phyloP scores from a whole-genome alignment of 495 filamentous ascomycete species.

The Aspergillus mulundensis region DNA sequence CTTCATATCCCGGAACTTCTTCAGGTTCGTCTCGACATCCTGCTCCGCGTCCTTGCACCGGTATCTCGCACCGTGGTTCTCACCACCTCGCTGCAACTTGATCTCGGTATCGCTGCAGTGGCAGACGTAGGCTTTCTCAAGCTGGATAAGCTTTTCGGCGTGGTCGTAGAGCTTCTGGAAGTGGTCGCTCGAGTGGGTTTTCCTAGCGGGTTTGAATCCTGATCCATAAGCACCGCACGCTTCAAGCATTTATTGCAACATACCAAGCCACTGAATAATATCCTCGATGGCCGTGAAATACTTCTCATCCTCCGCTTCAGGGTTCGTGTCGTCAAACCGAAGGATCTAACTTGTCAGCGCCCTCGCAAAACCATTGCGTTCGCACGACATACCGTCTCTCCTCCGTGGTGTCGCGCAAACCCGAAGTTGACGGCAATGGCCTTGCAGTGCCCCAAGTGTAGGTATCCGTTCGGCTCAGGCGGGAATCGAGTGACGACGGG shows the following conservation, averaged over 20 bases:
- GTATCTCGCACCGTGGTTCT: constrained; percentile 51
- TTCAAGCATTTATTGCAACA: background rate
- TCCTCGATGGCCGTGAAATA: constrained; percentile 76
- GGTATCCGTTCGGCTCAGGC: constrained; percentile 72
- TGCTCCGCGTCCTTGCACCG: constrained; percentile 11
- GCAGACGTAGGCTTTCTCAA: constrained; percentile 75
- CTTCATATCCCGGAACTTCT: constrained; percentile 83
- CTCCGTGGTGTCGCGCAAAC: constrained; percentile 81
- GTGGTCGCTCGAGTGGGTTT: constrained; percentile 80
- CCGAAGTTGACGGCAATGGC: constrained; percentile 98
- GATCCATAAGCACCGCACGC: background rate
- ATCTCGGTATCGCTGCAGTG: constrained; percentile 68
- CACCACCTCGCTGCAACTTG: constrained; percentile 79
- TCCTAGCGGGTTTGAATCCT: constrained; percentile 66
- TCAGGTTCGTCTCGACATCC: constrained; percentile 64
- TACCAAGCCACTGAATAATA: constrained; percentile 71
- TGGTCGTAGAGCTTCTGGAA: constrained; percentile 85
- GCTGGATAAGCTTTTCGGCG: constrained; percentile 76
- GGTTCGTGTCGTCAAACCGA: constrained; percentile 80
- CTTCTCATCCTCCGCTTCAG: constrained; percentile 73
- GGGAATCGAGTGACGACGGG: constrained; percentile 79
- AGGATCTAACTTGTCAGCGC: constrained; percentile 8
- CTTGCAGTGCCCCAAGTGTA: constrained; percentile 91
- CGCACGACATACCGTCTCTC: constrained; percentile 27
- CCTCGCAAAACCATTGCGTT: background rate